Conservation (phyloP, 2,329 filamentous ascomycete genomes). For the Didymella lethalis region DNA sequence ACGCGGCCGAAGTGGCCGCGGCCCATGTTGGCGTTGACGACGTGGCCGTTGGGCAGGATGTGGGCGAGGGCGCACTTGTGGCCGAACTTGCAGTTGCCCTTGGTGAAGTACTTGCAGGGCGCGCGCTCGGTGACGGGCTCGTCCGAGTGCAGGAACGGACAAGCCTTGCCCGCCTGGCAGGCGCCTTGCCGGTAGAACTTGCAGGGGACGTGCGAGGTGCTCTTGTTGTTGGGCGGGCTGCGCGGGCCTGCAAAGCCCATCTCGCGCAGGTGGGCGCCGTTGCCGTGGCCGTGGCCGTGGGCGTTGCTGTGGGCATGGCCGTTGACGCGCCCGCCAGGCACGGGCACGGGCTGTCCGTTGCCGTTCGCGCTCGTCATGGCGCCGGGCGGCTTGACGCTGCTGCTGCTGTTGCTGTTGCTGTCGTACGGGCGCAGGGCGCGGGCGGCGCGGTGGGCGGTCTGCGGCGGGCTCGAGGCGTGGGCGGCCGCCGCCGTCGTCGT, state of each 20-base stretch:
- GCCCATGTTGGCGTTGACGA: slow-evolving; percentile 75
- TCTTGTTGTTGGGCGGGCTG: slow-evolving; percentile 61
- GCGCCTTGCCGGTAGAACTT: slow-evolving; percentile 98
- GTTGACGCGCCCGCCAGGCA: slow-evolving; percentile 44
- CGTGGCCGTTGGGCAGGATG: slow-evolving; percentile 89
- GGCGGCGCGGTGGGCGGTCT: slow-evolving; percentile 35
- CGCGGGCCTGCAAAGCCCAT: slow-evolving; percentile 53
- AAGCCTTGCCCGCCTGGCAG: slow-evolving; percentile 94
- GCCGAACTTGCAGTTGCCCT: slow-evolving; percentile 99
- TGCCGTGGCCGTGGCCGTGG: slow-evolving; percentile 43
- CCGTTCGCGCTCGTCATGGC: slow-evolving; percentile 40
- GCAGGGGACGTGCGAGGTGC: slow-evolving; percentile 94
- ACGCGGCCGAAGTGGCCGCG: slow-evolving; percentile 71
- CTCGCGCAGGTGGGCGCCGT: slow-evolving; percentile 46
- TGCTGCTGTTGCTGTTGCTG: slow-evolving; percentile 7
- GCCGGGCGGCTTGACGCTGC: slow-evolving; percentile 33
- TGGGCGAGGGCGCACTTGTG: slow-evolving; percentile 97
- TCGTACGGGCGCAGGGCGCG: slow-evolving; percentile 40
- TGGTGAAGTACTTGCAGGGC: slow-evolving; percentile 97
- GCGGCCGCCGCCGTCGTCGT: not conserved
- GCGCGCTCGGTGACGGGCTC: slow-evolving; percentile 84
- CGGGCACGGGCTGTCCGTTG: slow-evolving; percentile 40
- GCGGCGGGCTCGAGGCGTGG: not conserved
- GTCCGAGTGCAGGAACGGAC: slow-evolving; percentile 94
- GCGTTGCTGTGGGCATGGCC: slow-evolving; percentile 40